Conservation (phyloP, 768 basidiomycete species). For the Wakefieldia striispora region DNA sequence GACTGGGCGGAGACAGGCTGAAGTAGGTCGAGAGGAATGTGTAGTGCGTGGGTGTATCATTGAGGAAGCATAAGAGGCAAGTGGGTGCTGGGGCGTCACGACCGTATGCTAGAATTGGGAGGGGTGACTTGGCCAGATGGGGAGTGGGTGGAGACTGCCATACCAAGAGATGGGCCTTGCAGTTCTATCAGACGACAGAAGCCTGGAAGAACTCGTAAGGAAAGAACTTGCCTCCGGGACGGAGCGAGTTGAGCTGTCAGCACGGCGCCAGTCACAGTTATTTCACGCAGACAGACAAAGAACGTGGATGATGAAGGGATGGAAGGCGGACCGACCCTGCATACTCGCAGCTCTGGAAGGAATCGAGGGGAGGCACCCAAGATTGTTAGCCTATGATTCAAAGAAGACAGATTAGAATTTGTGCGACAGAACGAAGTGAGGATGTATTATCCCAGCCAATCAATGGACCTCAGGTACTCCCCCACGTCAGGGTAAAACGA, state of each 20-base stretch:
- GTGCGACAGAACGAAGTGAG: background rate
- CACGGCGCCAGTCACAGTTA: constrained; percentile 60
- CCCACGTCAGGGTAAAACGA: constrained; percentile 57
- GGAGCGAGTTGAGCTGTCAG: constrained; percentile 63
- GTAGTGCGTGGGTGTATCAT: constrained; percentile 46
- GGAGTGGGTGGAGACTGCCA: constrained; percentile 65
- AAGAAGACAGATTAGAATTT: background rate
- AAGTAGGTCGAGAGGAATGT: constrained; percentile 66
- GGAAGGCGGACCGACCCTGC: constrained; percentile 48
- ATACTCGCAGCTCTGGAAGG: constrained; percentile 57
- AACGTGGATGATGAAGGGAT: constrained; percentile 12
- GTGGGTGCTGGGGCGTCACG: constrained; percentile 68
- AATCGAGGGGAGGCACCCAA: constrained; percentile 62
- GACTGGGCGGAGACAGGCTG: constrained; percentile 53
- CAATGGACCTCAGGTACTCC: constrained; percentile 55
- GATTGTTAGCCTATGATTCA: constrained; percentile 36
- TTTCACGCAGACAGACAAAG: constrained; percentile 53
- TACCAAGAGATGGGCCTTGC: constrained; percentile 59
- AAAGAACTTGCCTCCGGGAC: constrained; percentile 52
- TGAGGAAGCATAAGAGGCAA: constrained; percentile 65
- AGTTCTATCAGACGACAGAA: constrained; percentile 45
- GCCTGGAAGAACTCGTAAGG: background rate
- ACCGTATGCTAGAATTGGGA: constrained; percentile 50
- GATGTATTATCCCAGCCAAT: constrained; percentile 48
- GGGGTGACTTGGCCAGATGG: constrained; percentile 57